Percentiles rank a stretch among this genome's conserved stretches.
Conservation (phyloP, 176 grass and related monocot genomes). For the Lolium perenne region DNA sequence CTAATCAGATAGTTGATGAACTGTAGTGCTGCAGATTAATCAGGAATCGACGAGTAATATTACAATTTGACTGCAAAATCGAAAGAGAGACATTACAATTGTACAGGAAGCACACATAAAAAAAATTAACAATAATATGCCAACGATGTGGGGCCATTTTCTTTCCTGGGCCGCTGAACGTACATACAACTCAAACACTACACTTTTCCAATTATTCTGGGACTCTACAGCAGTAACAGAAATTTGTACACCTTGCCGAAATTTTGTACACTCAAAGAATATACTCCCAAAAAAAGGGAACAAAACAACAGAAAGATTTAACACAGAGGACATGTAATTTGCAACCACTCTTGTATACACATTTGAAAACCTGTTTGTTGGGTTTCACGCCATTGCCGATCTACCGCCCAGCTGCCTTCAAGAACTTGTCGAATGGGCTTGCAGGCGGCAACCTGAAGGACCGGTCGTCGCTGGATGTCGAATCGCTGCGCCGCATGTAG, state of each 20-base stretch:
- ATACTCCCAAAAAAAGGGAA: background rate
- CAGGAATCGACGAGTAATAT: background rate
- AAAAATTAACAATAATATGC: background rate
- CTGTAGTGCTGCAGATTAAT: background rate
- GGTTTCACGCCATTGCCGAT: background rate
- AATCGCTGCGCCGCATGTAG: slow-evolving; percentile 55
- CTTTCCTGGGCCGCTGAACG: background rate
- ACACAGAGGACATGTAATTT: background rate
- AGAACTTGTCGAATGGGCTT: slow-evolving; percentile 94
- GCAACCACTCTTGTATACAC: slow-evolving; percentile 38
- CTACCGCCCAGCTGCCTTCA: slow-evolving; percentile 93
- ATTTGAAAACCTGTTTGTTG: background rate
- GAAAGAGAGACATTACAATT: background rate
- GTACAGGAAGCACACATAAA: background rate
- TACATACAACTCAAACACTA: slow-evolving; percentile 24
- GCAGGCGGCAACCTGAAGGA: slow-evolving; percentile 88
- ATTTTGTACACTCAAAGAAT: slow-evolving; percentile 48
- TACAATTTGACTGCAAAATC: too few relatives aligned
- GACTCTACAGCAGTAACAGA: slow-evolving; percentile 5
- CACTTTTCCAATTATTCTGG: slow-evolving; percentile 25
- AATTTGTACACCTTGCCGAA: slow-evolving; percentile 55
- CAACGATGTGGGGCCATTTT: slow-evolving; percentile 5
- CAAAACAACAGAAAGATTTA: background rate
- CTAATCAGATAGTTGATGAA: too few relatives aligned
- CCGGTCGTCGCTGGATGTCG: slow-evolving; percentile 63